Base-by-base conservation (phyloP, 768 basidiomycete species). In the Russula vinacea region DNA sequence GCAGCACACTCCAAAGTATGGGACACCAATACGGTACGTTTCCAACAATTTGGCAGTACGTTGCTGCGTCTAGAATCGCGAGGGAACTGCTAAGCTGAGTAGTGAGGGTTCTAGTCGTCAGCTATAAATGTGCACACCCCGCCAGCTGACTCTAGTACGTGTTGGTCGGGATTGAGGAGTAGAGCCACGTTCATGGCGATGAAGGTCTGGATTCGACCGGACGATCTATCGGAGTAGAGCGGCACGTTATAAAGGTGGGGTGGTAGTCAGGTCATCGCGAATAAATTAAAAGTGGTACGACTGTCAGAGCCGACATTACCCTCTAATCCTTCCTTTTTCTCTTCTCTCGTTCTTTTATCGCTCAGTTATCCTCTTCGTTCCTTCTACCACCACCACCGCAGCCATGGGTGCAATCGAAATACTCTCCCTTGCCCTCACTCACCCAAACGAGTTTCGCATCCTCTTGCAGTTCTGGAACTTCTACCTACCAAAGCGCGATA, bases 401-500 rank as follows among this genome's bases (percentile, higher is more conserved):
- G 67, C 14, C 14, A 85, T 90, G 87, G 81, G 79, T 62, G 76
- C 80, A 66, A 69, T 80, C 10, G 81, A 83, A 60, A 86, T 87
- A 83, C 74, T 92, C 66, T 76, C 81, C 42, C 79, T 93, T 33
- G 78, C 89, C 67, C 73, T 93, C 72, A 87, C 88, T 0, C 92
- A 92, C 68, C 93, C 93, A 16, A 71, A 81, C 65, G 96, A 99
- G 73, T 89, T 95, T 73, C 85, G 86, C 68, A 86, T 84, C 35
- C 81, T 98, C 39, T 69, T 95, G 29, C 90, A 94, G 71, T 98
- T 88, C 79, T 84, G 84, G 70, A 69, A 97, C 39, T 94, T 87
- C 76, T 84, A 93, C 75, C 87, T 93, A 65, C 79, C 82, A 68
- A 85, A 85, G 71, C 86, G 94, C 69, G 91, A 95, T 70, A 90